Base-by-base conservation (phyloP, 768 basidiomycete species). In the Pleurotus cornucopiae region DNA sequence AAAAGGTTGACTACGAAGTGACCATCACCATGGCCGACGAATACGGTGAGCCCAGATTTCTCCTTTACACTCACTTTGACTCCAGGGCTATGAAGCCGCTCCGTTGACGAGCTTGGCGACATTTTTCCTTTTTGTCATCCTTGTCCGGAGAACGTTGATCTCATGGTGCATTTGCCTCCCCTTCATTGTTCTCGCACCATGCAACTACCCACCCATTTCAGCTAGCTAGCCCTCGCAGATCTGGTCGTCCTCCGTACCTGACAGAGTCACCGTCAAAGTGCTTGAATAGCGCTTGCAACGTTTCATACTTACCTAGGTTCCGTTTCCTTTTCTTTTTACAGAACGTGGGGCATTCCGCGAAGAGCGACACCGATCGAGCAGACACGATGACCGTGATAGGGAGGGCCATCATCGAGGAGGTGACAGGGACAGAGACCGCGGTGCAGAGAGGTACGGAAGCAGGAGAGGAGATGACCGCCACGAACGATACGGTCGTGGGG, bases 331-430 rank as follows among this genome's bases (percentile, higher is more conserved):
- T 61, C 63, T 73, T 71, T 69, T 72, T 72, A 65, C 71, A 77
- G 79, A 79, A 65, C 83, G 81, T 68, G 75, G 67, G 70, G 64
- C 74, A 72, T 81, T 84, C 65, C 85, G 86, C 61, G 82, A 81
- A 62, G 85, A 83, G 63, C 80, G 84, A 53, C 83, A 89, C 68
- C 82, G 88, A 61, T 77, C 85, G 52, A 80, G 85, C 47, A 78
- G 86, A 60, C 79, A 86, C 61, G 84, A 86, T 59, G 85, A 81
- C 56, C 61, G 73, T 45, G 69, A 75, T 16, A 76, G 75, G 46
- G 83, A 84, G 48, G 70, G 75, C 38, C 77, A 78, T 56, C 72
- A 70, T 62, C 69, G 75, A 37, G 70, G 80, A 25, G 30, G 30
- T 11, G 83, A 84, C 57, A 61, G 76, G 16, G 67, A 66, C 55